These are phyloP conservation scores for Parastagonospora avenae DNA, from an alignment of 2,329 filamentous ascomycete species.

Conservation along the genomic window DNA sequence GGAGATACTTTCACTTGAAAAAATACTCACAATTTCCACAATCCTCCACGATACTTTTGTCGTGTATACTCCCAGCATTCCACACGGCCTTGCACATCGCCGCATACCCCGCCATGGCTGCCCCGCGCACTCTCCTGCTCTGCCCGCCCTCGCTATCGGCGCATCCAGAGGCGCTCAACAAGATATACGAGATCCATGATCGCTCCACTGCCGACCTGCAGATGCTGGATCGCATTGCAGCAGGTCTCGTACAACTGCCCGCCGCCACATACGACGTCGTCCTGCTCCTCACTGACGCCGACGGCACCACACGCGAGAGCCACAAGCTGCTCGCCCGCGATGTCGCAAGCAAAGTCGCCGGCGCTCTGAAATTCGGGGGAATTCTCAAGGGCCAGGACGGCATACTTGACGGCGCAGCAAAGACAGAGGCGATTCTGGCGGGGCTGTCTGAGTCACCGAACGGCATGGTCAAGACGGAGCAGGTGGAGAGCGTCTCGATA, in stretches of 20 bases:
- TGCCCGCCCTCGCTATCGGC: conserved; percentile 89
- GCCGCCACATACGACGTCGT: conserved; percentile 80
- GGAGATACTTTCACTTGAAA: not conserved
- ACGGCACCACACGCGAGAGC: conserved; percentile 67
- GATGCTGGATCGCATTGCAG: conserved; percentile 92
- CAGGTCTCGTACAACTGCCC: conserved; percentile 79
- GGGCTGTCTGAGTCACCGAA: conserved; percentile 70
- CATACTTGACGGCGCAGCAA: conserved; percentile 59
- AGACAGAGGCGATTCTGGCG: conserved; percentile 81
- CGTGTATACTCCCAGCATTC: too few species aligned
- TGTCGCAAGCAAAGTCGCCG: conserved; percentile 71
- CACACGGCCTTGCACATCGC: not conserved
- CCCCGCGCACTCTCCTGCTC: conserved; percentile 74
- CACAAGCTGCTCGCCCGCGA: conserved; percentile 68
- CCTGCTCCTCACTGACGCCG: conserved; percentile 79
- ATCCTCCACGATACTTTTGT: too few species aligned
- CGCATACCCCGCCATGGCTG: conserved; percentile 35
- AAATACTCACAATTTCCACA: not conserved
- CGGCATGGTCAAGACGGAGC: conserved; percentile 76
- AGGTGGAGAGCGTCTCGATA: conserved; percentile 61
- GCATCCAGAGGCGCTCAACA: conserved; percentile 77
- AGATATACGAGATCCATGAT: conserved; percentile 73
- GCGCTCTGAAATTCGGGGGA: conserved; percentile 72
- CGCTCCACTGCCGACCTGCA: conserved; percentile 83
- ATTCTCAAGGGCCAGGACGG: conserved; percentile 72